Evolutionary conservation across 257 asterid species (phyloP), one percentile per base, ranked within the genome.

Genomic region (Nicotiana noctiflora): DNA sequence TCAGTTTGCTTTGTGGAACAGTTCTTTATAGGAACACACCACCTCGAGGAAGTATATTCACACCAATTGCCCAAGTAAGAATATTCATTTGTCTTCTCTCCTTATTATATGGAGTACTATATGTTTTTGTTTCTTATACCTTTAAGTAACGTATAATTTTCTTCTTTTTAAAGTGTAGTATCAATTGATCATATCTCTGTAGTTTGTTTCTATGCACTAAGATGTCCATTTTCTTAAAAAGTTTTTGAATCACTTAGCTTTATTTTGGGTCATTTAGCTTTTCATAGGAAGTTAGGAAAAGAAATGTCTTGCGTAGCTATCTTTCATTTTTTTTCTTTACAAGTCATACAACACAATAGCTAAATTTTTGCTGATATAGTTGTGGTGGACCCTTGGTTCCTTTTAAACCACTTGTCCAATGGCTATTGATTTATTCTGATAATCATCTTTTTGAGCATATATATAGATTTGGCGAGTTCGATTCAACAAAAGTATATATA

Each of bases 11-110:
- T 66, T 90, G 91, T 0, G 97, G 97, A 61, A 84, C 93, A 0
- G 49, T 78, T 40, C 23, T 89, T 8, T 92, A 92, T 82, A 59
- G 77, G 18, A 91, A 89, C 44, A 88, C 67, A 34, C 91, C 89
- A 3, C 97, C 95, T 0, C 86, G 90, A 9, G 97, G 95, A 17
- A 86, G 86, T 53, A 90, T 92, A 46, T 89, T 90, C 87, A 85
- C 85, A 0, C 95, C 97, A 21, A 90, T 92, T 77, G 94, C 92
- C 44, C 97, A 92, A 88, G 93, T 90, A 32, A 18, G 40, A 37
- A 67, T 67, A 18, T 34, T 67, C 10, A 37, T 67, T 67, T 67
- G 76, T 23, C 76, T 77, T 77, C 19, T 40, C 17, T 61, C 31
- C 12, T 31, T 11, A 2, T 61, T 61, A 72, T 21, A 21, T n/a